A percentile compares a stretch with the other conserved stretches of the same genome.
Evolutionary conservation across 2,329 filamentous ascomycete genomes (phyloP).

Genomic region (Colletotrichum viniferum): DNA sequence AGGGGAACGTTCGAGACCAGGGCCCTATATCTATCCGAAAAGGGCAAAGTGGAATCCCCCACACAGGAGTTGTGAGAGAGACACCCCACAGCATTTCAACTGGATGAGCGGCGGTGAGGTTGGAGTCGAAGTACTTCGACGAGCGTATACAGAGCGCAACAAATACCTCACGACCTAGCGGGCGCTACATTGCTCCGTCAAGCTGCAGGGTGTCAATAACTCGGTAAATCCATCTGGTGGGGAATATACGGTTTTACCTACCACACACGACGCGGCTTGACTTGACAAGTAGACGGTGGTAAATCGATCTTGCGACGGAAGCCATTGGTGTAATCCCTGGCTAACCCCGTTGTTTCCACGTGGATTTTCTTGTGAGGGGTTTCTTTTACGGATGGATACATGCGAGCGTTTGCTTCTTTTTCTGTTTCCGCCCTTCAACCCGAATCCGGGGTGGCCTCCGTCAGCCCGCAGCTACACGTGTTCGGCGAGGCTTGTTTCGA

Average conservation of each 20-base stretch:
- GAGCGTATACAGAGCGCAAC: background rate
- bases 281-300: background rate
- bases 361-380: slow-evolving; percentile 4
- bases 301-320: background rate
- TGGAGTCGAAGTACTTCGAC: background rate
- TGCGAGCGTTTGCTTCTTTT: background rate
- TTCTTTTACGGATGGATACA: background rate
- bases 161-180: background rate
- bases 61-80: background rate
- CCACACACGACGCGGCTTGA: background rate
- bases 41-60: background rate
- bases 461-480: slow-evolving; percentile 12
- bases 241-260: background rate
- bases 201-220: background rate
- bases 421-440: background rate
- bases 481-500: slow-evolving; percentile 4
- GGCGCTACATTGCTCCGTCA: background rate
- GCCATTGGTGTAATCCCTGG: background rate
- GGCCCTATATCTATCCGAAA: background rate
- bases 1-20: background rate
- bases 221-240: background rate
- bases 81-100: background rate
- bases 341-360: slow-evolving; percentile 1
- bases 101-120: background rate
- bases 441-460: background rate